phyloP scores from a whole-genome alignment of 768 basidiomycete species.

The Termitomyces sp. region DNA sequence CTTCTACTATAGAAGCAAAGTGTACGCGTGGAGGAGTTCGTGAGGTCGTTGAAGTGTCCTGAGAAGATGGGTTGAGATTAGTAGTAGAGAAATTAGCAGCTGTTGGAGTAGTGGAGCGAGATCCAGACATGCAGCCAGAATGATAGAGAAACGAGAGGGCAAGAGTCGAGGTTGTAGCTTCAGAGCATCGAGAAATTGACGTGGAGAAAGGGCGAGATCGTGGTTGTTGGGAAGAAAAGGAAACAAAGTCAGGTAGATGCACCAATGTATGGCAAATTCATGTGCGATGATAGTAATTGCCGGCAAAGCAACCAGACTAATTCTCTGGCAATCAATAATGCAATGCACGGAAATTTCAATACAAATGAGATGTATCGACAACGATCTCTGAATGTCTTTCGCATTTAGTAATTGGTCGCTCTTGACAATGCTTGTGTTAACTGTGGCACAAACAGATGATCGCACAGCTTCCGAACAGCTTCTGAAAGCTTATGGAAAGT shows the following conservation, averaged over 20 bases:
- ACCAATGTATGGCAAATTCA: conserved; percentile 17
- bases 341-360: conserved; percentile 6
- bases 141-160: conserved; percentile 27
- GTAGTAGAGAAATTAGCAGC: conserved; percentile 37
- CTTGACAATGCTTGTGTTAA: conserved; percentile 10
- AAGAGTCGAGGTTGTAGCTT: conserved; percentile 36
- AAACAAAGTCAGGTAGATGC: conserved; percentile 17
- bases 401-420: neutral
- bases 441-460: neutral
- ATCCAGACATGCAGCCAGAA: conserved; percentile 46
- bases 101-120: conserved; percentile 41
- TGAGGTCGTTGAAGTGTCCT: conserved; percentile 33
- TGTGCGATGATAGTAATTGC: conserved; percentile 11
- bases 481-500: conserved; percentile 1
- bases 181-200: conserved; percentile 38
- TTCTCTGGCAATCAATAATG: conserved; percentile 16
- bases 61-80: conserved; percentile 32
- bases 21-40: conserved; percentile 38
- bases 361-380: conserved; percentile 6
- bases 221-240: conserved; percentile 13
- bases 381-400: conserved; percentile 6
- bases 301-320: conserved; percentile 18
- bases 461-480: conserved; percentile 1
- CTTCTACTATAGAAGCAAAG: conserved; percentile 24
- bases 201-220: conserved; percentile 22